A percentile compares a stretch with the other conserved stretches of the same genome.
These are phyloP conservation scores for Chamaecrista fasciculata DNA, from an alignment of 306 rosid genomes.

Conservation along the genomic window DNA sequence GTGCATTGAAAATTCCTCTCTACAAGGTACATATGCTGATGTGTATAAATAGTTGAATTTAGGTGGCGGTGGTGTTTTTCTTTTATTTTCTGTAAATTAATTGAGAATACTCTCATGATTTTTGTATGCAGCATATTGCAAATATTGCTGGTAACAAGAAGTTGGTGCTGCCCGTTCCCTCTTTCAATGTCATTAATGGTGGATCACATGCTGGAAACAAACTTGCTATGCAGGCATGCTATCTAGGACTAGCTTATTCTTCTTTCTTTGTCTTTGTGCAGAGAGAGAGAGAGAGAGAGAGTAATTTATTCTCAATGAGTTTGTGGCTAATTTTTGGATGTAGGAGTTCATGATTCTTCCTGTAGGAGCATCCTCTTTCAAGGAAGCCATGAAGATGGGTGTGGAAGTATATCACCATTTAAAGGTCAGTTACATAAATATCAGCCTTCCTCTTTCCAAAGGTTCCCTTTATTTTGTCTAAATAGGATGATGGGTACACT, in stretches of 20 bases:
- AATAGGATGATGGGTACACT: no score
- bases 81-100: no score
- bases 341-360: constrained; percentile 99
- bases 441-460: no score
- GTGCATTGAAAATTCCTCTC: constrained; percentile 80
- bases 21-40: constrained; percentile 69
- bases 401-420: constrained; percentile 96
- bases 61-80: no score
- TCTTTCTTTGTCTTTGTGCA: no score
- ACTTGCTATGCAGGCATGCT: constrained; percentile 99
- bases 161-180: constrained; percentile 89
- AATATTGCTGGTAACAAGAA: constrained; percentile 89
- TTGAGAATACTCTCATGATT: no score
- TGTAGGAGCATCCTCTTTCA: constrained; percentile 88
- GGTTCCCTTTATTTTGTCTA: no score
- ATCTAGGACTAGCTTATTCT: no score
- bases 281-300: no score
- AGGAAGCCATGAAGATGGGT: constrained; percentile 99
- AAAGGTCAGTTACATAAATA: constrained; percentile 74
- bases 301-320: no score
- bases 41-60: no score
- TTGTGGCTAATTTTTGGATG: no score
- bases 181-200: constrained; percentile 97
- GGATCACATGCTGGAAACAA: constrained; percentile 99
- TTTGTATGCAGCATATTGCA: constrained; percentile 98